Evolutionary conservation across 1,284 basidiomycete genomes (phyloP).

Genomic region (Cutaneotrichosporon dermatis): DNA sequence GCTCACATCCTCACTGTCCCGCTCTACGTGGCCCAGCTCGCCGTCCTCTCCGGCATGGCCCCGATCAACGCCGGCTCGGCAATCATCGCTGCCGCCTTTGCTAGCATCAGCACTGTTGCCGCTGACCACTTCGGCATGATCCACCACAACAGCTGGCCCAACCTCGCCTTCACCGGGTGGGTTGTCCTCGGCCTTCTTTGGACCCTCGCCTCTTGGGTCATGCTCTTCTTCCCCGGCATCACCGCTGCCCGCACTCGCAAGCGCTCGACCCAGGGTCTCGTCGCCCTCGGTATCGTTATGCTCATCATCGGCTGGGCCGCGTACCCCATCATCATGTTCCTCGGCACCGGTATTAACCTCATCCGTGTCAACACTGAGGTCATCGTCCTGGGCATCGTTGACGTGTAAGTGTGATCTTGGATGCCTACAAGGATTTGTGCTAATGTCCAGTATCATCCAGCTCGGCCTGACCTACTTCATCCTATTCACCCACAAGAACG

Average conservation of each 20-base stretch:
- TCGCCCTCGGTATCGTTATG: conserved; percentile 32
- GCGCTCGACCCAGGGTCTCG: conserved; percentile 34
- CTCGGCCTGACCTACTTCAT: conserved; percentile 45
- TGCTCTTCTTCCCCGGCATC: conserved; percentile 35
- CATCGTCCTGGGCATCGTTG: conserved; percentile 44
- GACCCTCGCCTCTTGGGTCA: conserved; percentile 28
- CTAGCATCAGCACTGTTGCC: conserved; percentile 12
- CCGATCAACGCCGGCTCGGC: conserved; percentile 24
- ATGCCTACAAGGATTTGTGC: not conserved
- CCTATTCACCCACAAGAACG: conserved; percentile 41
- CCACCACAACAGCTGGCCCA: conserved; percentile 5
- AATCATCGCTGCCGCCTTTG: conserved; percentile 34
- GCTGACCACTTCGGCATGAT: not conserved
- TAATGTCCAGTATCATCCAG: conserved; percentile 29
- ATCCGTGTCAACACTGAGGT: conserved; percentile 41
- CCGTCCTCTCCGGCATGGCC: conserved; percentile 35
- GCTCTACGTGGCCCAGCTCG: conserved; percentile 34
- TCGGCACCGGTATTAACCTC: conserved; percentile 37
- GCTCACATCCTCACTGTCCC: conserved; percentile 35
- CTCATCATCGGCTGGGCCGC: conserved; percentile 36
- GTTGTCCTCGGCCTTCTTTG: conserved; percentile 29
- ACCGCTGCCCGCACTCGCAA: conserved; percentile 31
- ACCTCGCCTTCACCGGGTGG: conserved; percentile 18
- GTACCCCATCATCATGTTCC: conserved; percentile 40
- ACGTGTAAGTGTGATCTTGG: conserved; percentile 31